Evolutionary conservation across 331 rosid genomes (phyloP).

Genomic region (Stylosanthes scabra): DNA sequence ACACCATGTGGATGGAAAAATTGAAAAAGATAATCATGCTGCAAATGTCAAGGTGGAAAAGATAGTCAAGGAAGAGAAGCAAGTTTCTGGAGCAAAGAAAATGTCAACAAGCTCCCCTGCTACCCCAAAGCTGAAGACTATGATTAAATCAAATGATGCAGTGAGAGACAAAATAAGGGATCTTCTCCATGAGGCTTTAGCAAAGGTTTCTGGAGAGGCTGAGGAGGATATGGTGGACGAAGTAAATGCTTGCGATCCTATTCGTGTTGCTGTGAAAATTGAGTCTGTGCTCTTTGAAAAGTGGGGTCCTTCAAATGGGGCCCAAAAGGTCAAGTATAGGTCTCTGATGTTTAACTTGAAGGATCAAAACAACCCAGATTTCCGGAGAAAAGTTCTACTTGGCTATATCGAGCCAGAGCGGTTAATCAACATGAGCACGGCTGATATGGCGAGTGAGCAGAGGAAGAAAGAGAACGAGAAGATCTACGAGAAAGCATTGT

Average conservation of each 20-base stretch:
- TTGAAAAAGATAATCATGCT: constrained; percentile 51
- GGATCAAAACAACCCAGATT: constrained; percentile 93
- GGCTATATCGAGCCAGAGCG: constrained; percentile 71
- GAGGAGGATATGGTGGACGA: constrained; percentile 59
- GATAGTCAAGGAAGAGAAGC: constrained; percentile 59
- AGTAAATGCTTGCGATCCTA: constrained; percentile 78
- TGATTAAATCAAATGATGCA: constrained; percentile 75
- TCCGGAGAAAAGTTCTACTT: constrained; percentile 87
- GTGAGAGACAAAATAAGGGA: constrained; percentile 82
- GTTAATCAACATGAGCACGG: constrained; percentile 71
- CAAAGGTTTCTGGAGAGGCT: constrained; percentile 76
- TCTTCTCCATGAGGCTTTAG: constrained; percentile 74
- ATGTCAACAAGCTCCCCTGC: constrained; percentile 45
- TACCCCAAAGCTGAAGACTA: constrained; percentile 75
- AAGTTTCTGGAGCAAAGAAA: constrained; percentile 53
- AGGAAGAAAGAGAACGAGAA: constrained; percentile 75
- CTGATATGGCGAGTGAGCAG: constrained; percentile 95
- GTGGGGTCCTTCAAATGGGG: constrained; percentile 94
- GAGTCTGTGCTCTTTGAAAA: constrained; percentile 86
- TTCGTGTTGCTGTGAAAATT: constrained; percentile 85
- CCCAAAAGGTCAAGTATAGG: constrained; percentile 90
- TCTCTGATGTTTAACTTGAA: constrained; percentile 90
- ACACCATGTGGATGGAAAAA: constrained; percentile 51
- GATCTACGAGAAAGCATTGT: constrained; percentile 79
- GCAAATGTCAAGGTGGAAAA: constrained; percentile 72